Base-by-base conservation (phyloP, 2,329 filamentous ascomycete genomes). In the Zymoseptoria brevis region DNA sequence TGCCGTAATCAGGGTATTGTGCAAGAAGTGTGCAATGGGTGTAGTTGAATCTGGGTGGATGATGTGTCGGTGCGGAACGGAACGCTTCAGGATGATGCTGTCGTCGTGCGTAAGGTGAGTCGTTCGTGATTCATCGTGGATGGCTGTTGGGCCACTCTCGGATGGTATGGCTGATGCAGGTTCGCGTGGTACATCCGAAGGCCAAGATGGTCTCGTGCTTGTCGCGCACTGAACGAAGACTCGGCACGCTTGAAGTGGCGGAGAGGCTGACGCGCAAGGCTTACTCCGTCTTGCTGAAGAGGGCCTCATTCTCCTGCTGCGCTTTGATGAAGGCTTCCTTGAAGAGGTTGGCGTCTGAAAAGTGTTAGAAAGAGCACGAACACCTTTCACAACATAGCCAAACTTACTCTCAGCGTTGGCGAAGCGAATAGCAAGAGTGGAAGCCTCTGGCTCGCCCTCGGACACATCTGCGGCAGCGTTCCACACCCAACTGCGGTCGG, bases 401-500 rank as follows among this genome's bases (percentile, higher is more conserved):
- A 26, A 83, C 88, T 75, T 83, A 96, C 91, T 97, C 75, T 99
- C 94, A 68, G 89, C 87, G 83, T 97, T 99, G 79, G 88, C 93
- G 72, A 99, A 96, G 68, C 94, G 91, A 71, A 99, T 97, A 66
- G 94, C 94, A 71, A 99, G 83, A 57, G 94, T 99, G 72, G 91
- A 87, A 58, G 92, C 90, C 83, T 99, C 94, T 64, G 94, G 89
- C 81, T 96, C 93, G 63, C 94, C 94, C 83, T 99, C 94, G 73
- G 90, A 96, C 69, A 97, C 93, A 82, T 99, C 94, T 67, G 94
- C 94, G 60, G 92, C 88, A 61, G 92, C 93, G 73, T 96, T 97
- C 94, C 94, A 99, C 68, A 99, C 94, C 94, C 94, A 99, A 80
- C 89, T 95, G 76, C 94, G 89, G 81, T 99, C 94, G 72, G 90